Base-by-base conservation (phyloP, 495 filamentous ascomycete species). In the Staphylotrichum tortipilum region DNA sequence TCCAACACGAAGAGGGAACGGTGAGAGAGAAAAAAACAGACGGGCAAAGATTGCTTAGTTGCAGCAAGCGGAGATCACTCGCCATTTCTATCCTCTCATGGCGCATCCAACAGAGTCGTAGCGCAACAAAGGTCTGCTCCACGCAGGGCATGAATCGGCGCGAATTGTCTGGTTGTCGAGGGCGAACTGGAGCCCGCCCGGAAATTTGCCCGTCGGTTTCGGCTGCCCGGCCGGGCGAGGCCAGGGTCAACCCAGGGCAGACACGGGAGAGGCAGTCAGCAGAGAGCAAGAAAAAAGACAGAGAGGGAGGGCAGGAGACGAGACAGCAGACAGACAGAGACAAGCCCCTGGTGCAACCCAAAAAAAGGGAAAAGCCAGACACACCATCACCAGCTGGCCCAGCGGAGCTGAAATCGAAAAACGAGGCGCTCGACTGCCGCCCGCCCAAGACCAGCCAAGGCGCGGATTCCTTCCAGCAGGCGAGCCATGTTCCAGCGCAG, bases 121-220 rank as follows among this genome's bases (percentile, higher is more conserved):
- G 33, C 39, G 44, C 17, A 36, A 44, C 12, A 18, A 11, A 36
- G 12, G 21, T 21, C 30, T 7, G n/a, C 43, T 43, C 35, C 38
- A 47, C 35, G 30, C 35, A 47, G 10, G 39, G 36, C 17, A 7
- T 37, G 36, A 41, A 47, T 47, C 35, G 42, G 31, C 19, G 24
- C 15, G 21, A 26, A 4, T 9, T 9, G 31, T 41, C 1, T 28
- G n/a, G 35, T 36, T 42, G 47, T 45, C 50, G 31, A 44, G 41
- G 40, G 45, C 26, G 36, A 43, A 26, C 29, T 39, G 36, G 44
- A 42, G 26, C 47, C 43, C 24, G 31, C 43, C 47, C 47, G 53
- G 51, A 38, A 55, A 50, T 55, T 55, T 45, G 41, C 49, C 8
- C 38, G 36, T 26, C 33, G 21, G 23, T 40, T 28, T 7, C 30